Evolutionary conservation across 805 yeast species (phyloP).

Genomic region (Metschnikowia picachoensis): DNA sequence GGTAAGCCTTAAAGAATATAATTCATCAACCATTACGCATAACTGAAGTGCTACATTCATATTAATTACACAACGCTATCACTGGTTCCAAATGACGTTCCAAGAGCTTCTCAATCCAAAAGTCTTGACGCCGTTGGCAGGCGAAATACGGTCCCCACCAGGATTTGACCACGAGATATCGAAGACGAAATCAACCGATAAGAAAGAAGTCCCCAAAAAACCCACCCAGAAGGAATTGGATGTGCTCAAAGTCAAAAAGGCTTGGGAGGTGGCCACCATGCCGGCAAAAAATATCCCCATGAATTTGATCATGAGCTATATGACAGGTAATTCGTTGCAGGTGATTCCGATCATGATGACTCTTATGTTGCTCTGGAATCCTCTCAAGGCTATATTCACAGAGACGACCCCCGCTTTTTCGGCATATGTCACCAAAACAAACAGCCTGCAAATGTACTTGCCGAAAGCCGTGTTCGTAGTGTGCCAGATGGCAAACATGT

Average conservation of each 20-base stretch:
- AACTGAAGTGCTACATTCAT: no score
- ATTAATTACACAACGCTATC: no score
- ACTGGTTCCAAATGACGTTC: slow-evolving; percentile 4
- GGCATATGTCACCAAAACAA: slow-evolving; percentile 39
- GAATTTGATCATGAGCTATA: slow-evolving; percentile 86
- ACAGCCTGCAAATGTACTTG: slow-evolving; percentile 26
- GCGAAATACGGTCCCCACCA: slow-evolving; percentile 16
- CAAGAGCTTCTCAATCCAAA: slow-evolving; percentile 13
- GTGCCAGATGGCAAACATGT: slow-evolving; percentile 53
- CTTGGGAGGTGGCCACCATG: slow-evolving; percentile 80
- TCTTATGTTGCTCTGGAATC: slow-evolving; percentile 72
- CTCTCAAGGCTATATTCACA: slow-evolving; percentile 65
- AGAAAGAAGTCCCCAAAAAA: slow-evolving; percentile 9
- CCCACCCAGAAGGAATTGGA: slow-evolving; percentile 25
- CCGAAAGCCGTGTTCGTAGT: slow-evolving; percentile 47
- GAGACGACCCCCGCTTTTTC: slow-evolving; percentile 54
- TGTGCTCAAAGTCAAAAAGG: slow-evolving; percentile 53
- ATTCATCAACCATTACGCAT: no score
- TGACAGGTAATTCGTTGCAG: slow-evolving; percentile 88
- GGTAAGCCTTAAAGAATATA: no score
- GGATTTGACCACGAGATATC: slow-evolving; percentile 13
- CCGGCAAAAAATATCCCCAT: slow-evolving; percentile 86
- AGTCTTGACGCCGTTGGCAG: slow-evolving; percentile 5
- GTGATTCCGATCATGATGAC: slow-evolving; percentile 90
- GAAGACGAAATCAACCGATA: slow-evolving; percentile 2